Percentiles rank a stretch among this genome's conserved stretches.
Conservation (phyloP, 2,329 filamentous ascomycete species). For the Colletotrichum sp. region DNA sequence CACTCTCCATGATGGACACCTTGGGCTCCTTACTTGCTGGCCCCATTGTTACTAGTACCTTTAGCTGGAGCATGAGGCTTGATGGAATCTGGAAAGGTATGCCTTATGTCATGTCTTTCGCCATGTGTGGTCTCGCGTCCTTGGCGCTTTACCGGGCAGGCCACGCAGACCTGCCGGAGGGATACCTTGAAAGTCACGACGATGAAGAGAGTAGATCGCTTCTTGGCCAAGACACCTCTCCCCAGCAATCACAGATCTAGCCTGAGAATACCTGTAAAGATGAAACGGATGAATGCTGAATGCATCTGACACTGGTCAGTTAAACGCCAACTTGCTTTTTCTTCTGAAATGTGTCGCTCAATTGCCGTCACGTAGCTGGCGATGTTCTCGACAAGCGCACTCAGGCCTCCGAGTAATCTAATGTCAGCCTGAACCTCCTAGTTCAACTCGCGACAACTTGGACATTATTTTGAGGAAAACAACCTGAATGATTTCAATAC, state of each 20-base stretch:
- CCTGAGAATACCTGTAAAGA: too few relatives aligned
- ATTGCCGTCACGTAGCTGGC: not conserved
- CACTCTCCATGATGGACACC: not conserved
- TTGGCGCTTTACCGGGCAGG: not conserved
- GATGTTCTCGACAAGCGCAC: not conserved
- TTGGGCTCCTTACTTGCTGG: not conserved
- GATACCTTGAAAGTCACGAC: not conserved
- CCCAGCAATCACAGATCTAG: not conserved
- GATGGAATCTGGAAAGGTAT: not conserved
- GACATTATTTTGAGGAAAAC: not conserved
- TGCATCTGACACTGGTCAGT: too few relatives aligned
- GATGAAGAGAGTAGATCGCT: not conserved
- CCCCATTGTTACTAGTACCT: not conserved
- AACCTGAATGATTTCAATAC: not conserved
- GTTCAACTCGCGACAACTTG: not conserved
- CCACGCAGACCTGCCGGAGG: not conserved
- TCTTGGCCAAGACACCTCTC: not conserved
- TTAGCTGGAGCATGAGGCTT: not conserved
- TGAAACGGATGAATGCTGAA: too few relatives aligned
- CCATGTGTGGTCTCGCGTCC: not conserved
- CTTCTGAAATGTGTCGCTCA: too few relatives aligned
- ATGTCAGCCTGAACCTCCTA: not conserved
- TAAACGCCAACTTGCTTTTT: too few relatives aligned
- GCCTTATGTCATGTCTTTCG: not conserved
- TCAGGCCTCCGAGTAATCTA: not conserved